phyloP scores from a whole-genome alignment of 1,139 yeast genomes.

The Pichia sp. region DNA sequence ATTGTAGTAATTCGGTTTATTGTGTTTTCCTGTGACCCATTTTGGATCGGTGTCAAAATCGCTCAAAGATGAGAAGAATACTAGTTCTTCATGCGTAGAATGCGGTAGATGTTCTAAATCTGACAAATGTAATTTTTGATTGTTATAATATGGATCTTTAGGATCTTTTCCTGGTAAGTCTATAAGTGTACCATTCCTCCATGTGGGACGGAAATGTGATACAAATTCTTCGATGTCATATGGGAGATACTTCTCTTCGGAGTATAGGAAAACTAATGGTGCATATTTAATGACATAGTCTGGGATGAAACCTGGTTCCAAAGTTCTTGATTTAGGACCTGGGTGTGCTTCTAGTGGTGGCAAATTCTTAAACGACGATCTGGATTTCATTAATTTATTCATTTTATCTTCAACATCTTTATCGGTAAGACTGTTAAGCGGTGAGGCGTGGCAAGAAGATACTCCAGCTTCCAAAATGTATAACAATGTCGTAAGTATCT shows the following conservation, averaged over 20 bases:
- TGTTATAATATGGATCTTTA: constrained; percentile 14
- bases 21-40: constrained; percentile 77
- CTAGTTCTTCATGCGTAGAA: constrained; percentile 22
- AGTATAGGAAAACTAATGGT: constrained; percentile 82
- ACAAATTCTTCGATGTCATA: constrained; percentile 75
- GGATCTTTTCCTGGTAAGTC: constrained; percentile 36
- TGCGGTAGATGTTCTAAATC: constrained; percentile 37
- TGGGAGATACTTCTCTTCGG: constrained; percentile 87
- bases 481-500: neutral
- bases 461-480: neutral
- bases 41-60: constrained; percentile 78
- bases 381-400: constrained; percentile 5
- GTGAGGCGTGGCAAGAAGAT: neutral
- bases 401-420: constrained; percentile 2
- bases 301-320: constrained; percentile 64
- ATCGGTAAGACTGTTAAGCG: constrained; percentile 1
- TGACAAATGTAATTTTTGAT: constrained; percentile 35
- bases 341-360: constrained; percentile 32
- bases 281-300: constrained; percentile 69
- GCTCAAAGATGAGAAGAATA: constrained; percentile 61
- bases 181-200: constrained; percentile 44
- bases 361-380: constrained; percentile 20
- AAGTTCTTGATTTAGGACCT: constrained; percentile 27
- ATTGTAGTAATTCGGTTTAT: constrained; percentile 65
- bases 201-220: constrained; percentile 52